phyloP scores from a whole-genome alignment of 768 basidiomycete genomes.

The Rossbeevera mucosa region DNA sequence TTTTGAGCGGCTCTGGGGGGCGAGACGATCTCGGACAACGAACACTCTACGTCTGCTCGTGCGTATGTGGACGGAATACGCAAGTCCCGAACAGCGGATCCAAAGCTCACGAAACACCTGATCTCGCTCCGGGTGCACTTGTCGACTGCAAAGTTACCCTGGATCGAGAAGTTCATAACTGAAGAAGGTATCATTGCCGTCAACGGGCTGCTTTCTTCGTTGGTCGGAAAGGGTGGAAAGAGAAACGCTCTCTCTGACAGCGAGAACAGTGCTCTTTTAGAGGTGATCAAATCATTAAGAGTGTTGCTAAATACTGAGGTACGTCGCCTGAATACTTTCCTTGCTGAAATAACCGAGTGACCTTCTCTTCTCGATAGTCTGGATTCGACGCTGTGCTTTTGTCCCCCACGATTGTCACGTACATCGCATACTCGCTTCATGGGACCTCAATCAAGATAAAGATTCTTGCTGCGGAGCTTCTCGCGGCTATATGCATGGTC shows the following conservation, averaged over 20 bases:
- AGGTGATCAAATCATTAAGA: slow-evolving; percentile 74
- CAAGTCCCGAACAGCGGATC: slow-evolving; percentile 48
- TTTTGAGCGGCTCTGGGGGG: slow-evolving; percentile 75
- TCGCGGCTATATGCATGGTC: slow-evolving; percentile 80
- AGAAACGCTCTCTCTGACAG: slow-evolving; percentile 55
- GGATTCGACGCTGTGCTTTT: slow-evolving; percentile 68
- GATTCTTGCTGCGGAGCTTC: slow-evolving; percentile 65
- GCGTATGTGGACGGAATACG: slow-evolving; percentile 64
- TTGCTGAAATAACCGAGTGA: not conserved
- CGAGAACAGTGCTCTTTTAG: slow-evolving; percentile 64
- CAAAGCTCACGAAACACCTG: slow-evolving; percentile 68
- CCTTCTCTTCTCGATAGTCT: slow-evolving; percentile 38
- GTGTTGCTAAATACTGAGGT: slow-evolving; percentile 85
- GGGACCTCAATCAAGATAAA: slow-evolving; percentile 64
- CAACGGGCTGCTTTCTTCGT: slow-evolving; percentile 47
- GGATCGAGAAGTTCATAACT: slow-evolving; percentile 68
- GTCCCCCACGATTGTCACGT: slow-evolving; percentile 61
- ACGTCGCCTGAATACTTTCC: slow-evolving; percentile 7
- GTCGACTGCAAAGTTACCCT: slow-evolving; percentile 73
- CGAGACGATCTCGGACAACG: slow-evolving; percentile 35
- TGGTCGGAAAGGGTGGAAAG: slow-evolving; percentile 69
- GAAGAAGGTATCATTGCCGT: slow-evolving; percentile 67
- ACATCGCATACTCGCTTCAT: slow-evolving; percentile 69
- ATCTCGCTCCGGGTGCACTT: slow-evolving; percentile 81
- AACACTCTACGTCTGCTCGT: slow-evolving; percentile 45